Base-by-base conservation (phyloP, 2,329 filamentous ascomycete species). In the Penicillium aurantiogriseum region DNA sequence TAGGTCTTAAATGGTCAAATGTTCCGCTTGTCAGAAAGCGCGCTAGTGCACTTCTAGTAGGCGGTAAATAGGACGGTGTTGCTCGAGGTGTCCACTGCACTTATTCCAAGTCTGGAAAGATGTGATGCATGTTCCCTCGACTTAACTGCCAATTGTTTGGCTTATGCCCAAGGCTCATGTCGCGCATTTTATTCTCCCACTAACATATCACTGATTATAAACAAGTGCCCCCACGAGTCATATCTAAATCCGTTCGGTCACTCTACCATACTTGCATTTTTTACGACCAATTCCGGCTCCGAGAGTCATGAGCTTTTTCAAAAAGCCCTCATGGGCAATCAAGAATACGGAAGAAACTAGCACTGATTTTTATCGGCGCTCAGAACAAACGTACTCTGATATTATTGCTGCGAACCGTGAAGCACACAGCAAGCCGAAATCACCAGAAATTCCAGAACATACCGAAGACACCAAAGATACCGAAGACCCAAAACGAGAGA, bases 321-420 rank as follows among this genome's bases (percentile, higher is more conserved):
- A 81, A 50, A 83, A 81, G 61, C 79, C 82, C 46, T 71, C 76
- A 23, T 82, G 80, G 78, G 77, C 80, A n/a, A 71, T 68, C 27
- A 68, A 74, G 25, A 67, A 67, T 31, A 74, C 77, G 58, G 68
- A 73, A 27, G 59, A 62, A n/a, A 65, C 71, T 29, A 63, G 66
- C 10, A 40, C 72, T 13, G 76, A 79, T 11, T 78, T 83, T 58
- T 84, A 83, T 63, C 78, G 78, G 39, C 77, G 80, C 51, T 76
- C 77, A 35, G 74, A 76, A 56, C 77, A 80, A 48, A 71, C 78
- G 3, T 81, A 79, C 61, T 71, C 75, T 10, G 76, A 80, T 57
- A 77, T 79, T 36, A 61, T 81, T 35, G 74, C 74, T 27, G 75
- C 77, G 27, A 74, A 75, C 31, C 71, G 67, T 65, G 63, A 75